phyloP scores from a whole-genome alignment of 148 eudicot genomes.

The Tetragonia tetragonoides region DNA sequence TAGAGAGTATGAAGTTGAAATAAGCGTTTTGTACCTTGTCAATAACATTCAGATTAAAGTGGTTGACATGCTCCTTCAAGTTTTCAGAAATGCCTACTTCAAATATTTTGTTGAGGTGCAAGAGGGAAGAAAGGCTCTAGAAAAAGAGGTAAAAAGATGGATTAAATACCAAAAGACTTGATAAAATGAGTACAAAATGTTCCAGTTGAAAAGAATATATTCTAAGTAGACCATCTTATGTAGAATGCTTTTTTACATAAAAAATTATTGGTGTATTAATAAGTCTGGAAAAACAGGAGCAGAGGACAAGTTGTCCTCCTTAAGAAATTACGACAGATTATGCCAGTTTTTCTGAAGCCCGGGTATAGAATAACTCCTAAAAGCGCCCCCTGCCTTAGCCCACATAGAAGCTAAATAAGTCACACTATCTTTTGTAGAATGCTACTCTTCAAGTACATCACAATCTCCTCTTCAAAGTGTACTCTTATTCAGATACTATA shows the following conservation, averaged over 20 bases:
- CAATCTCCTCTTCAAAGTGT: neutral
- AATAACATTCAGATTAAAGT: slow-evolving; percentile 57
- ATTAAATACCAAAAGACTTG: slow-evolving; percentile 11
- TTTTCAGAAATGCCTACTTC: slow-evolving; percentile 80
- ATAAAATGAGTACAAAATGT: neutral
- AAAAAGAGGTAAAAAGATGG: slow-evolving; percentile 18
- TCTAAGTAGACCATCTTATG: neutral
- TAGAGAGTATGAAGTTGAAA: slow-evolving; percentile 2
- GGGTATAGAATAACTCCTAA: too few species aligned
- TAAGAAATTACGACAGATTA: too few species aligned
- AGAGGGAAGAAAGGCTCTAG: slow-evolving; percentile 80
- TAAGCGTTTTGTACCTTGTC: slow-evolving; percentile 53
- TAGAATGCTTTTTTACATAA: neutral
- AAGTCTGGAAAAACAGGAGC: too few species aligned
- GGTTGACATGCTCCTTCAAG: slow-evolving; percentile 55
- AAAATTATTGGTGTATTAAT: neutral
- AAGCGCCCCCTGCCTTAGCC: too few species aligned
- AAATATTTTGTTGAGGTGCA: slow-evolving; percentile 87
- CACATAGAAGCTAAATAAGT: too few species aligned
- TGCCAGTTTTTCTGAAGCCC: too few species aligned
- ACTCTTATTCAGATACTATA: neutral
- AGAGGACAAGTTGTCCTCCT: too few species aligned
- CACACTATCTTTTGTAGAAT: neutral
- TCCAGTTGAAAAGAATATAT: neutral
- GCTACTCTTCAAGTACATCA: neutral